Evolutionary conservation across 768 basidiomycete species (phyloP).

Genomic region (Kwoniella dendrophila): DNA sequence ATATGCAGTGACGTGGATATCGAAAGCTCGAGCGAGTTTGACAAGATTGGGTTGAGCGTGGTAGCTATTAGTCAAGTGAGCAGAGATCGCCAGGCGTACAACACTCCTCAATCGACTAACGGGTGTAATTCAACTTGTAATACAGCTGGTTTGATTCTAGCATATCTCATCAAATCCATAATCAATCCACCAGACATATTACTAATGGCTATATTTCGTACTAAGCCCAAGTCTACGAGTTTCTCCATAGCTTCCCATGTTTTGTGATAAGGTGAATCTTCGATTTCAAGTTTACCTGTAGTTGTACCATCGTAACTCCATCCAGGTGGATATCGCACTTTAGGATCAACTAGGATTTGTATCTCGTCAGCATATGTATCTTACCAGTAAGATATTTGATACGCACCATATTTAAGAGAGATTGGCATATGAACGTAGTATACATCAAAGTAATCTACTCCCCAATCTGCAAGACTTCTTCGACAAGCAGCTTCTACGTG

Average conservation of each 20-base stretch:
- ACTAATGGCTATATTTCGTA: conserved; percentile 79
- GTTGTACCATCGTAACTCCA: conserved; percentile 70
- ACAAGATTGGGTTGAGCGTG: conserved; percentile 26
- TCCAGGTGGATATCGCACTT: conserved; percentile 69
- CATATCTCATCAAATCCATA: conserved; percentile 76
- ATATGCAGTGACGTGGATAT: conserved; percentile 39
- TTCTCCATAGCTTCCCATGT: conserved; percentile 84
- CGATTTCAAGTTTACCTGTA: conserved; percentile 63
- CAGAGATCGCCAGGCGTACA: neutral
- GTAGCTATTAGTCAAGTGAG: conserved; percentile 11
- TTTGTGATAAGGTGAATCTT: conserved; percentile 61
- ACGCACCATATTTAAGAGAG: conserved; percentile 65
- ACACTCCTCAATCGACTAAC: conserved; percentile 7
- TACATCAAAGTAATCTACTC: conserved; percentile 65
- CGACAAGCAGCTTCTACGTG: conserved; percentile 64
- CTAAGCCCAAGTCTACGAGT: conserved; percentile 70
- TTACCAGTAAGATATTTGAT: neutral
- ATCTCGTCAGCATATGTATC: neutral
- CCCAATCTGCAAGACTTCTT: conserved; percentile 77
- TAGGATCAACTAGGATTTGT: conserved; percentile 66
- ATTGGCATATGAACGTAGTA: conserved; percentile 77
- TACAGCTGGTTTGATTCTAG: conserved; percentile 65
- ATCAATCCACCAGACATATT: conserved; percentile 75
- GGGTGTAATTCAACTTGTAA: conserved; percentile 68
- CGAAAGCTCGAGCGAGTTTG: conserved; percentile 29